Evolutionary conservation across 2,329 filamentous ascomycete genomes (phyloP).

Genomic region (Lecanicillium sp.): DNA sequence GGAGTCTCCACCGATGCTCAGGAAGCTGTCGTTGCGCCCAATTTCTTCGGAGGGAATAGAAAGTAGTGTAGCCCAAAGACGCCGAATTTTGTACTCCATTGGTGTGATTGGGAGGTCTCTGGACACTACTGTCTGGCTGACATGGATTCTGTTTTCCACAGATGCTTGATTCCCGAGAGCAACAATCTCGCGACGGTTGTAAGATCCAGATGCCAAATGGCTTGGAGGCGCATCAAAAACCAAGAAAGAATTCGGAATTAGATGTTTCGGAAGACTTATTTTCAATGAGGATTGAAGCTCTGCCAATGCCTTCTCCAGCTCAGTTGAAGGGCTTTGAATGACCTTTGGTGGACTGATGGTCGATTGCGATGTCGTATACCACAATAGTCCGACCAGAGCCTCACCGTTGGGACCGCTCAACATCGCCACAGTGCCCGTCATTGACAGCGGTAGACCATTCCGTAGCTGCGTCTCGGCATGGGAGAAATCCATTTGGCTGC

Average conservation of each 20-base stretch:
- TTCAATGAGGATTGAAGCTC: background rate
- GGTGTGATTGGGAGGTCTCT: background rate
- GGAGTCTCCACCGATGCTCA: conserved; percentile 16
- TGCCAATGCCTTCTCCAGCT: background rate
- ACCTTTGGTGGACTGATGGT: background rate
- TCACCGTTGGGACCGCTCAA: background rate
- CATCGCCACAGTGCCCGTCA: background rate
- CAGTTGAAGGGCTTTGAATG: background rate
- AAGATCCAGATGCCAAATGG: background rate
- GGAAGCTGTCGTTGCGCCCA: conserved; percentile 11
- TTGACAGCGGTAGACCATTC: background rate
- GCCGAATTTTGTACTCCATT: conserved; percentile 14
- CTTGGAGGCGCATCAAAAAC: background rate
- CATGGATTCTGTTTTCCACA: background rate
- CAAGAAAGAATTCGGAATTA: background rate
- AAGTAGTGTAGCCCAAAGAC: conserved; percentile 15
- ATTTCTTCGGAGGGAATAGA: conserved; percentile 2
- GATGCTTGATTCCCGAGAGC: background rate
- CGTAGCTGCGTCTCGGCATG: background rate
- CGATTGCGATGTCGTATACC: background rate
- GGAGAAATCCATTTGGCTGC: background rate
- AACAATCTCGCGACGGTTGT: background rate
- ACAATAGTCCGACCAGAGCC: background rate
- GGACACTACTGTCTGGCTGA: background rate
- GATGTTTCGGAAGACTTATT: background rate